phyloP scores from a whole-genome alignment of 2,329 filamentous ascomycete genomes.

The Colletotrichum tropicicola region DNA sequence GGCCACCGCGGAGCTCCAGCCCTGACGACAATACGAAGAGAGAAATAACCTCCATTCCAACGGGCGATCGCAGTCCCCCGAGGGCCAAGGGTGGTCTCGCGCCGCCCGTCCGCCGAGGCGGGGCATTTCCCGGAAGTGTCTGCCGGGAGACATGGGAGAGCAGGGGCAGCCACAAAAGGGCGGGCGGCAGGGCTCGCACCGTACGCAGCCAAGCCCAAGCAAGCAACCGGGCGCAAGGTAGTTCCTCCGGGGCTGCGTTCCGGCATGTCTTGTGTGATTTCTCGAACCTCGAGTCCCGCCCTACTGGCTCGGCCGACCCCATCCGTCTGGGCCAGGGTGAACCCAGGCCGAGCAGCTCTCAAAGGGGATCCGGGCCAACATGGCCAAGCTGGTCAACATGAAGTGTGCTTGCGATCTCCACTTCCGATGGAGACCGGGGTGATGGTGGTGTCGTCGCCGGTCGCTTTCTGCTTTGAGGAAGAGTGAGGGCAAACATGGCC shows the following conservation, averaged over 20 bases:
- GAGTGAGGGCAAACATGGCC: slow-evolving; percentile 9
- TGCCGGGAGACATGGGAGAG: slow-evolving; percentile 13
- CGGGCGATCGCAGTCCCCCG: neutral
- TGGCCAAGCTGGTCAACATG: neutral
- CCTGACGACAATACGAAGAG: neutral
- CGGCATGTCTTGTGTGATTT: slow-evolving; percentile 11
- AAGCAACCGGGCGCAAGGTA: neutral
- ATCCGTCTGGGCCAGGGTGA: neutral
- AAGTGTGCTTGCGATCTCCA: neutral
- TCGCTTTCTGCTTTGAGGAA: neutral
- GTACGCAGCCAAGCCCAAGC: too few relatives aligned
- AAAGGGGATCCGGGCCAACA: slow-evolving; percentile 3
- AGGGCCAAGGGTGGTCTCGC: neutral
- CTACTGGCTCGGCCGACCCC: slow-evolving; percentile 1
- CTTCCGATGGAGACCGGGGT: neutral
- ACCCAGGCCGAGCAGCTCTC: neutral
- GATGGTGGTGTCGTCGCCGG: neutral
- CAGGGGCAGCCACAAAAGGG: neutral
- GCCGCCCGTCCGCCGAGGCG: neutral
- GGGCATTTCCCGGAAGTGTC: slow-evolving; percentile 11
- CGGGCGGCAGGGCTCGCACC: neutral
- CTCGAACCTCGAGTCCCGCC: neutral
- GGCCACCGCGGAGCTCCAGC: neutral
- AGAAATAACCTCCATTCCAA: slow-evolving; percentile 15
- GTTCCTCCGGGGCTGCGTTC: neutral